phyloP scores from a whole-genome alignment of 2,329 filamentous ascomycete species.

The Aschersonia sp. region DNA sequence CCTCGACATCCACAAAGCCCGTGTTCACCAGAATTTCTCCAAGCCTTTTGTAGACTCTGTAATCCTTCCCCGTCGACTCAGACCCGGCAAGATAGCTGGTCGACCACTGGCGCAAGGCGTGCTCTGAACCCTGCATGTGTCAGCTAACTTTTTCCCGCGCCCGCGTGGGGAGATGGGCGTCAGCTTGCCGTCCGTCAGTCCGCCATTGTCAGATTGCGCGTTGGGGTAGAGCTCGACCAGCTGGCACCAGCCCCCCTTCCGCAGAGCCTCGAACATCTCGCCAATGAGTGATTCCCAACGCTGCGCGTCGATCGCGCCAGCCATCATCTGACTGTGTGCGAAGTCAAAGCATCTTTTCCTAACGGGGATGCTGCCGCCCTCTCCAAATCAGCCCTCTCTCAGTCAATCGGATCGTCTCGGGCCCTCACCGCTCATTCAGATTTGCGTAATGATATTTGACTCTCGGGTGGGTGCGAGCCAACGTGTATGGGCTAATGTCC shows the following conservation, averaged over 20 bases:
- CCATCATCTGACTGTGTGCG: slow-evolving; percentile 62
- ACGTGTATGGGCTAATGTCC: slow-evolving; percentile 57
- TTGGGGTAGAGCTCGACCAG: slow-evolving; percentile 81
- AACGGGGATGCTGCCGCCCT: slow-evolving; percentile 45
- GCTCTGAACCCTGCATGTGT: slow-evolving; percentile 24
- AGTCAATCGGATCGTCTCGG: neutral
- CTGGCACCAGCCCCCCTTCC: slow-evolving; percentile 71
- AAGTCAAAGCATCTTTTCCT: slow-evolving; percentile 61
- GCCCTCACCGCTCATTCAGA: slow-evolving; percentile 37
- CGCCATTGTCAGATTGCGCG: slow-evolving; percentile 73
- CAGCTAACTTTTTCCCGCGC: slow-evolving; percentile 1
- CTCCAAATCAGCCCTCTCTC: neutral
- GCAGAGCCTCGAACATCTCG: slow-evolving; percentile 60
- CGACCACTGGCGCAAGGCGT: slow-evolving; percentile 56
- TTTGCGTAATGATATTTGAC: slow-evolving; percentile 64
- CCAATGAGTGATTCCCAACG: slow-evolving; percentile 64
- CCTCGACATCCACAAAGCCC: slow-evolving; percentile 55
- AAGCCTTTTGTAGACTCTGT: slow-evolving; percentile 46
- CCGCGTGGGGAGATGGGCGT: neutral
- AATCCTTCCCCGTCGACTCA: slow-evolving; percentile 49
- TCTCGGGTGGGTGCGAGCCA: slow-evolving; percentile 45
- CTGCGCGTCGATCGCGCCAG: slow-evolving; percentile 53
- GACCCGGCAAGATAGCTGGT: slow-evolving; percentile 37
- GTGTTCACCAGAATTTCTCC: slow-evolving; percentile 41
- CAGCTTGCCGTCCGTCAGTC: slow-evolving; percentile 45